phyloP scores from a whole-genome alignment of 495 filamentous ascomycete species.

The Tuber magnatum region DNA sequence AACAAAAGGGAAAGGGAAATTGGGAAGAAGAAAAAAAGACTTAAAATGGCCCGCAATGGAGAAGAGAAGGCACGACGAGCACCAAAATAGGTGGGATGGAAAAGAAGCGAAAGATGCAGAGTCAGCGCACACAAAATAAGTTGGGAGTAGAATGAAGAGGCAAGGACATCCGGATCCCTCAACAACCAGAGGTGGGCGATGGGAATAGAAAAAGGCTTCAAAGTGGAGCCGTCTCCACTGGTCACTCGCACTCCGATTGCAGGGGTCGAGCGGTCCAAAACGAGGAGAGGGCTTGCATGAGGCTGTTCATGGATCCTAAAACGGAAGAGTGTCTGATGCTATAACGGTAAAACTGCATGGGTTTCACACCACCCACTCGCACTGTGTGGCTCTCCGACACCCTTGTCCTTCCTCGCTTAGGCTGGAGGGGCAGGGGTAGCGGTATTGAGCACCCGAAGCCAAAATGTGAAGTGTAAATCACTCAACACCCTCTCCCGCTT shows the following conservation, averaged over 20 bases:
- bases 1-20: neutral
- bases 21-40: neutral
- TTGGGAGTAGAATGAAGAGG: slow-evolving; percentile 28
- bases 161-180: slow-evolving; percentile 19
- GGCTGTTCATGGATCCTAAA: slow-evolving; percentile 32
- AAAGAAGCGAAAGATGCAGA: slow-evolving; percentile 19
- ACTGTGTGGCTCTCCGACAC: neutral
- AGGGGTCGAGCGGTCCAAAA: slow-evolving; percentile 31
- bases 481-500: neutral
- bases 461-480: neutral
- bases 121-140: slow-evolving; percentile 27
- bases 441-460: neutral
- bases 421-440: neutral
- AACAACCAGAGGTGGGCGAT: slow-evolving; percentile 22
- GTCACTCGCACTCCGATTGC: slow-evolving; percentile 25
- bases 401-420: neutral
- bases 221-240: slow-evolving; percentile 23
- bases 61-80: too few species aligned
- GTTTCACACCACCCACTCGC: slow-evolving; percentile 17
- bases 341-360: slow-evolving; percentile 34
- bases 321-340: slow-evolving; percentile 36
- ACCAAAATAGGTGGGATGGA: slow-evolving; percentile 1
- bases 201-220: slow-evolving; percentile 37
- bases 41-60: too few species aligned
- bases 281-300: slow-evolving; percentile 29